A percentile compares a stretch with the other conserved stretches of the same genome.
Conservation (phyloP, 78 protist species). For the Dictyostelium capitatum region DNA sequence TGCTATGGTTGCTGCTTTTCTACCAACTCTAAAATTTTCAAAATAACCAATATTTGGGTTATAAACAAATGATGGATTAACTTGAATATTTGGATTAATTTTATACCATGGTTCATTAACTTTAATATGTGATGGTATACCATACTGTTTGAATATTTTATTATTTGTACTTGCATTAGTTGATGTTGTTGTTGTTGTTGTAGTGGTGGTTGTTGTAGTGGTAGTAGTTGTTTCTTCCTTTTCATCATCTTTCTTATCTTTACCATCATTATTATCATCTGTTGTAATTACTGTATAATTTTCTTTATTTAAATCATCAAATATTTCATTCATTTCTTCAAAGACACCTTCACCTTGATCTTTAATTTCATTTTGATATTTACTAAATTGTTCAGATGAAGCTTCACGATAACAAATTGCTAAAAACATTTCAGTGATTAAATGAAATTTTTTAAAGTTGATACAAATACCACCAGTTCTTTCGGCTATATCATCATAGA, state of each 20-base stretch:
- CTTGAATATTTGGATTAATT: not conserved
- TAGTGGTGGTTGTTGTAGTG: constrained; percentile 38
- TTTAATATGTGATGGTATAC: constrained; percentile 50
- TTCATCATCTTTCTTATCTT: not conserved
- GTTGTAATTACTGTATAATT: constrained; percentile 27
- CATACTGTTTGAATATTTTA: constrained; percentile 27
- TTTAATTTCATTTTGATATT: constrained; percentile 50
- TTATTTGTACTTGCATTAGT: not conserved
- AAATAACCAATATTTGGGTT: constrained; percentile 32
- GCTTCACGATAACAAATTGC: constrained; percentile 86
- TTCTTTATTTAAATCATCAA: constrained; percentile 61
- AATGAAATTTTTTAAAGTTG: constrained; percentile 56
- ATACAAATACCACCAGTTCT: constrained; percentile 81
- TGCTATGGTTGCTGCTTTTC: not conserved
- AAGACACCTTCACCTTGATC: constrained; percentile 11
- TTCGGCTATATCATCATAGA: constrained; percentile 77
- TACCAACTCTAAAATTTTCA: constrained; percentile 7
- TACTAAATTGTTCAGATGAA: constrained; percentile 43
- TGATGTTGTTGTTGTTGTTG: constrained; percentile 20
- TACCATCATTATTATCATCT: not conserved
- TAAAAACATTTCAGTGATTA: constrained; percentile 86
- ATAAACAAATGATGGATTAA: constrained; percentile 39
- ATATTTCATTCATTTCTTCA: constrained; percentile 40
- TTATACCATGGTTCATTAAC: constrained; percentile 49
- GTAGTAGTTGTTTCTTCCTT: not conserved